Evolutionary conservation across 2,329 filamentous ascomycete species (phyloP).

Genomic region (Aureobasidium uvarum): DNA sequence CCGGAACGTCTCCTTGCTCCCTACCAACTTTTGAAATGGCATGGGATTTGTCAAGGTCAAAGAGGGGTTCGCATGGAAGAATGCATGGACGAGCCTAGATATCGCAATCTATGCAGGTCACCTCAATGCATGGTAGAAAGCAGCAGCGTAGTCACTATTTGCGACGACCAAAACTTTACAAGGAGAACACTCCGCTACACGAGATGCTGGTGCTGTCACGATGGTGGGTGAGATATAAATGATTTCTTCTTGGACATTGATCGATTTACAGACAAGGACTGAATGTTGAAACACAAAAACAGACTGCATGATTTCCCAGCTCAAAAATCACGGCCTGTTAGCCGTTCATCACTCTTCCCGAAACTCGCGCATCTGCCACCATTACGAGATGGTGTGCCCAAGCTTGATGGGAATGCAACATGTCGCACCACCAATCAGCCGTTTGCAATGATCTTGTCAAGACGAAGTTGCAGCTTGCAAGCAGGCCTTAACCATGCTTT

Average conservation of each 20-base stretch:
- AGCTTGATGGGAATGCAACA: no score
- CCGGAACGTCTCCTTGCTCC: background rate
- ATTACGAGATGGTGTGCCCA: no score
- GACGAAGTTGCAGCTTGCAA: background rate
- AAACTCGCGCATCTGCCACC: background rate
- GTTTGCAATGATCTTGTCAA: background rate
- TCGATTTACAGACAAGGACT: background rate
- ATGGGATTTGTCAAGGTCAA: background rate
- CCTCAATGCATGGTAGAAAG: background rate
- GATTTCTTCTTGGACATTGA: background rate
- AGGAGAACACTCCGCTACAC: background rate
- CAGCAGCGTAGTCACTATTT: background rate
- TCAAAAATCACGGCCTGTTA: background rate
- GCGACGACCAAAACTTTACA: background rate
- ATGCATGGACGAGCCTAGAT: background rate
- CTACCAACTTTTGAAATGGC: background rate
- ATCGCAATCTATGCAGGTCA: background rate
- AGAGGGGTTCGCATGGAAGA: conserved; percentile 5
- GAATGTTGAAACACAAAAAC: background rate
- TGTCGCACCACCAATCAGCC: background rate
- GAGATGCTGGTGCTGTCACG: background rate
- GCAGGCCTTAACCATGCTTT: background rate
- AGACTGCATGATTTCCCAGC: background rate
- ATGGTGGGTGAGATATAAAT: background rate
- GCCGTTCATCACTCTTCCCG: background rate